Conservation (phyloP, 768 basidiomycete species). For the Rhodotorula taiwanensis region DNA sequence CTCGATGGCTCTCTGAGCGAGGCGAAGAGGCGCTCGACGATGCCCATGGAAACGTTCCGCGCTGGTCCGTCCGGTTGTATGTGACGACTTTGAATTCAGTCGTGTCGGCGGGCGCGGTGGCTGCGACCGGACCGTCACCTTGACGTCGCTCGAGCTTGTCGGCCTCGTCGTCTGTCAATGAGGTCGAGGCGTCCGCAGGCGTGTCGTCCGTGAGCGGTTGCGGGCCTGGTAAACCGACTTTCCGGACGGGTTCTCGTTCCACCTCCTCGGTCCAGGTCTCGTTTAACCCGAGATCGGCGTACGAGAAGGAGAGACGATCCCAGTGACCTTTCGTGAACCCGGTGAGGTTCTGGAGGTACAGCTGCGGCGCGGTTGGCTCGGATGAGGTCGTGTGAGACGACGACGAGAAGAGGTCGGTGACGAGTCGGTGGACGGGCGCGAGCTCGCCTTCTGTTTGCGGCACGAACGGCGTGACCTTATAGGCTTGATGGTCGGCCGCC, state of each 20-base stretch:
- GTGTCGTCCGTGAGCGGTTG: no score
- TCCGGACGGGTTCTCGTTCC: no score
- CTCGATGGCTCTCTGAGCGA: neutral
- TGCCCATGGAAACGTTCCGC: slow-evolving; percentile 23
- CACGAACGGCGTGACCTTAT: neutral
- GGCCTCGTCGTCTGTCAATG: no score
- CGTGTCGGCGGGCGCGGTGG: neutral
- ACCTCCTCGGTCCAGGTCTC: slow-evolving; percentile 19
- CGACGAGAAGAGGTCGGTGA: neutral
- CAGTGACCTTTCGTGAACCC: slow-evolving; percentile 27
- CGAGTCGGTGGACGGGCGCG: neutral
- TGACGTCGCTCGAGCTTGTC: neutral
- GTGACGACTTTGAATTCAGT: slow-evolving; percentile 1
- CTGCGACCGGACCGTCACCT: neutral
- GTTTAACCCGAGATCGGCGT: slow-evolving; percentile 16
- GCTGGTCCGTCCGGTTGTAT: slow-evolving; percentile 23
- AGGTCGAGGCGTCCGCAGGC: no score
- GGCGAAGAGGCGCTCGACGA: neutral
- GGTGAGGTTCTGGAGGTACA: slow-evolving; percentile 29
- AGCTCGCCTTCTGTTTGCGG: neutral
- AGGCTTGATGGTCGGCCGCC: neutral
- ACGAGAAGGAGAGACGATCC: neutral
- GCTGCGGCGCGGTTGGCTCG: no score
- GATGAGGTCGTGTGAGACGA: no score
- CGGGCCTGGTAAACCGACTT: no score